Percentiles rank a stretch among this genome's conserved stretches.
Evolutionary conservation across 2,329 filamentous ascomycete genomes (phyloP).

Genomic region (Colletotrichum lindemuthianum): DNA sequence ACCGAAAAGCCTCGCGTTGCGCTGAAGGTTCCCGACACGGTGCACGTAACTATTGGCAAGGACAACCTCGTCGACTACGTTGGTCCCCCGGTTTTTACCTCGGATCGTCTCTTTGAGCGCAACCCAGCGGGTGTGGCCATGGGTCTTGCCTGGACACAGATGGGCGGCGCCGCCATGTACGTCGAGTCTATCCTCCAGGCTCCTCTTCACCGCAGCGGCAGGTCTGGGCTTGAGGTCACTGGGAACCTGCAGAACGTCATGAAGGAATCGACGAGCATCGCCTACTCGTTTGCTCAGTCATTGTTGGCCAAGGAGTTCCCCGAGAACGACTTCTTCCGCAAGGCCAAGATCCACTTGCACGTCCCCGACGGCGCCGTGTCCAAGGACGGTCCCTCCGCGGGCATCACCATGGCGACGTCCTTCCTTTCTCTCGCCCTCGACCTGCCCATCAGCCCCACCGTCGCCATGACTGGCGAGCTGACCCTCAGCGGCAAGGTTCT

Average conservation of each 20-base stretch:
- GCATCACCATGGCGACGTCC: slow-evolving; percentile 98
- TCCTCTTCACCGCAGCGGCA: slow-evolving; percentile 76
- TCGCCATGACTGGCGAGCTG: slow-evolving; percentile 98
- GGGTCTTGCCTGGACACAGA: slow-evolving; percentile 97
- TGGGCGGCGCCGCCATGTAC: slow-evolving; percentile 96
- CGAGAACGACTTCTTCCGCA: slow-evolving; percentile 94
- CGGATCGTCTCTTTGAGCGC: slow-evolving; percentile 92
- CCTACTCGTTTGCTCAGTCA: slow-evolving; percentile 95
- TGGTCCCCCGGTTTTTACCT: slow-evolving; percentile 93
- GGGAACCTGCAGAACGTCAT: slow-evolving; percentile 96
- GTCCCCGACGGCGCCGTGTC: slow-evolving; percentile 96
- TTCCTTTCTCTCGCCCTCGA: slow-evolving; percentile 87
- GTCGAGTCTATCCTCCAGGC: slow-evolving; percentile 96
- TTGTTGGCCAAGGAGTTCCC: slow-evolving; percentile 86
- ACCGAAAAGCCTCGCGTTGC: slow-evolving; percentile 76
- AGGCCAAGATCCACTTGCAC: slow-evolving; percentile 93
- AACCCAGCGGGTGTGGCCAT: slow-evolving; percentile 96
- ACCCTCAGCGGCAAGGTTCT: slow-evolving; percentile 97
- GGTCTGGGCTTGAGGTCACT: slow-evolving; percentile 86
- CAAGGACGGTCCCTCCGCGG: slow-evolving; percentile 92
- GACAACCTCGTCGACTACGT: slow-evolving; percentile 97
- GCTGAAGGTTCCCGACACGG: slow-evolving; percentile 84
- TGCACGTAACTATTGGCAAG: slow-evolving; percentile 87
- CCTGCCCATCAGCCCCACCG: slow-evolving; percentile 79
- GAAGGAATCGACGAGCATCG: slow-evolving; percentile 96